phyloP scores from a whole-genome alignment of 2,329 filamentous ascomycete species.

The Calonectria montana region DNA sequence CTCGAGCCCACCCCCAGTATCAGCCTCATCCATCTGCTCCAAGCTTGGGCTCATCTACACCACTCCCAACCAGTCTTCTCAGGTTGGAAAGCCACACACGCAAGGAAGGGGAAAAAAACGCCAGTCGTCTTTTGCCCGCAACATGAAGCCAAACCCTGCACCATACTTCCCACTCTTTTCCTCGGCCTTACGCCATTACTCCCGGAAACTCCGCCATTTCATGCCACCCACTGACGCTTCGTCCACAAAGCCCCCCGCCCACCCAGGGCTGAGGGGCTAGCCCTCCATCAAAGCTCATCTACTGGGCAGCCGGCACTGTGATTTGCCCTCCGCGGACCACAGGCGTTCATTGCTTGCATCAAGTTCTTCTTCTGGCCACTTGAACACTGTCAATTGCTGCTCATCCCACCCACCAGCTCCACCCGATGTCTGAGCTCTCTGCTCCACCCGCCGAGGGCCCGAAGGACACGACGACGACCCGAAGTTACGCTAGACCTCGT shows the following conservation, averaged over 20 bases:
- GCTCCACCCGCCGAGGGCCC: constrained; percentile 43
- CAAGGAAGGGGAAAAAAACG: not conserved
- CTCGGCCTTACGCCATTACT: constrained; percentile 31
- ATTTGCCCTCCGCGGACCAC: constrained; percentile 33
- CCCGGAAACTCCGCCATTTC: constrained; percentile 34
- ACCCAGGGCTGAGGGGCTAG: constrained; percentile 18
- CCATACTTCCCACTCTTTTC: not conserved
- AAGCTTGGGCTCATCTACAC: not conserved
- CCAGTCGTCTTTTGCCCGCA: not conserved
- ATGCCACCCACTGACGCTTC: constrained; percentile 14
- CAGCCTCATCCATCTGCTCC: constrained; percentile 1
- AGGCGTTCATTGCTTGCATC: constrained; percentile 29
- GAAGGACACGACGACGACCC: constrained; percentile 44
- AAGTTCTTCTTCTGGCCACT: constrained; percentile 26
- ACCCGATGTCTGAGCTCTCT: constrained; percentile 26
- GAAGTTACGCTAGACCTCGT: constrained; percentile 37
- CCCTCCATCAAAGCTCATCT: constrained; percentile 17
- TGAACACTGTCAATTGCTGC: constrained; percentile 19
- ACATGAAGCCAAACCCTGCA: not conserved
- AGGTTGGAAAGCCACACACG: not conserved
- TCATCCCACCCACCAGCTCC: constrained; percentile 32
- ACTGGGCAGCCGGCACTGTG: constrained; percentile 11
- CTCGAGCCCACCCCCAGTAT: not conserved
- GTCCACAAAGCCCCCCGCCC: constrained; percentile 21
- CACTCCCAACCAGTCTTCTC: not conserved